A percentile compares a stretch with the other conserved stretches of the same genome.
Evolutionary conservation across 2,329 filamentous ascomycete genomes (phyloP).

Genomic region (Penicillium expansum): DNA sequence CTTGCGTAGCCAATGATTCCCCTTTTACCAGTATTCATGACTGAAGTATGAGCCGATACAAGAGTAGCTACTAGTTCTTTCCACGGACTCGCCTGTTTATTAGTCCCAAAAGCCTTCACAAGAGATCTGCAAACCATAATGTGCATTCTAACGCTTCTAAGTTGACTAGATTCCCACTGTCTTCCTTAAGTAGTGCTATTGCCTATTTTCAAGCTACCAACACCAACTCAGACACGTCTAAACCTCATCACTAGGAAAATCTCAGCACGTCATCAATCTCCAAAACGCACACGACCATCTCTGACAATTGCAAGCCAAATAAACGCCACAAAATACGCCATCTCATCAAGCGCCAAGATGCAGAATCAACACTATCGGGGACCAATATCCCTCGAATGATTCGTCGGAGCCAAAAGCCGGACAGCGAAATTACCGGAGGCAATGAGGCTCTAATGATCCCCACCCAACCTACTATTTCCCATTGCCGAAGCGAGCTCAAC

Average conservation of each 20-base stretch:
- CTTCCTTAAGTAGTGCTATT: not conserved
- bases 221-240: not conserved
- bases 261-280: not conserved
- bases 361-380: not conserved
- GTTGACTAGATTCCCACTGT: not conserved
- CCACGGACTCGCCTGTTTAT: not conserved
- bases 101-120: not conserved
- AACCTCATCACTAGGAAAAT: not conserved
- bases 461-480: not conserved
- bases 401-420: not conserved
- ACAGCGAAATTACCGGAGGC: not conserved
- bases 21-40: not conserved
- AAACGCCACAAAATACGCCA: not conserved
- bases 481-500: not conserved
- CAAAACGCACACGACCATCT: not conserved
- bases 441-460: not conserved
- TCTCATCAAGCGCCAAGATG: not conserved
- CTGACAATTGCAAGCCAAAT: not conserved
- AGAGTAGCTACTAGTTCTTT: not conserved
- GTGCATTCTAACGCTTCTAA: too few relatives aligned
- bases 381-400: not conserved
- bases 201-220: not conserved
- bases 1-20: conserved; percentile 15
- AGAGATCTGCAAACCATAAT: not conserved
- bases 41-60: not conserved